A percentile compares a stretch with the other conserved stretches of the same genome.
These are phyloP conservation scores for Berberis vulgaris DNA, from an alignment of 164 flowering plant genomes.

Conservation along the genomic window DNA sequence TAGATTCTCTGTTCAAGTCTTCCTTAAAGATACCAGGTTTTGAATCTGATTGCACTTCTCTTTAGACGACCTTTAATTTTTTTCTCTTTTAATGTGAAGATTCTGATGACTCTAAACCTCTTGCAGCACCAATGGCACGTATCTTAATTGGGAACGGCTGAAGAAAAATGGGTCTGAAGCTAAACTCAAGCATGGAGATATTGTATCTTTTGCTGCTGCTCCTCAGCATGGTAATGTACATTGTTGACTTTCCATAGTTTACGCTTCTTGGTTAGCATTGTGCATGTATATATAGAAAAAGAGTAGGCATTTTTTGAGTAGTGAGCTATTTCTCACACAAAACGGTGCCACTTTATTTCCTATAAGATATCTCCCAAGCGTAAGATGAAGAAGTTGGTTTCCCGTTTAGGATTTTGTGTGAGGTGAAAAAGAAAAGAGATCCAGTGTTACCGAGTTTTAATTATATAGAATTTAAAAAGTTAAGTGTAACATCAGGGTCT, in stretches of 20 bases:
- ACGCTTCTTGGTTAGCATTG: neutral
- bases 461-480: too few relatives aligned
- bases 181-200: conserved; percentile 70
- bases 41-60: neutral
- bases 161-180: conserved; percentile 46
- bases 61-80: neutral
- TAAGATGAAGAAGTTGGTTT: too few relatives aligned
- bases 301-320: too few relatives aligned
- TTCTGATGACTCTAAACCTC: conserved; percentile 10
- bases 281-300: too few relatives aligned
- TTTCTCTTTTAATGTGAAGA: neutral
- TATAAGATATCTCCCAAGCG: too few relatives aligned
- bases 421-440: too few relatives aligned
- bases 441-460: too few relatives aligned
- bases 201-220: conserved; percentile 67
- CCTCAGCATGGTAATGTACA: conserved; percentile 54
- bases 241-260: neutral
- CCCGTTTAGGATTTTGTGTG: too few relatives aligned
- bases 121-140: conserved; percentile 94
- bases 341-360: too few relatives aligned
- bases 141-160: conserved; percentile 68
- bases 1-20: conserved; percentile 21
- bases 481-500: too few relatives aligned
- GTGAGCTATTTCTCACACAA: too few relatives aligned
- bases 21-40: conserved; percentile 83